These are phyloP conservation scores for Trichoderma sp. DNA, from an alignment of 2,329 filamentous ascomycete genomes.

Conservation along the genomic window DNA sequence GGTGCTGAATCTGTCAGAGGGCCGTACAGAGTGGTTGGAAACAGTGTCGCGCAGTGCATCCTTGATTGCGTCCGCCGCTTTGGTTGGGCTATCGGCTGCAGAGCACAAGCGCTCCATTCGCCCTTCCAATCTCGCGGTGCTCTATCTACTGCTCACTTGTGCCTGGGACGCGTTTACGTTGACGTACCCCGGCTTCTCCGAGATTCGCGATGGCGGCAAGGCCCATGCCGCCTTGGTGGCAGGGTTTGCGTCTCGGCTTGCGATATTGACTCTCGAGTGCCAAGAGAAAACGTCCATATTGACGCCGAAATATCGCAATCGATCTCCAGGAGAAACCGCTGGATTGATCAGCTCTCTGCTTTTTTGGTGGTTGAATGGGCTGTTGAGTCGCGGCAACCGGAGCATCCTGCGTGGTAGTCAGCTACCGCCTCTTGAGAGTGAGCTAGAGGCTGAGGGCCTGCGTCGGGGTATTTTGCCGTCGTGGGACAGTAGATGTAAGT, in stretches of 20 bases:
- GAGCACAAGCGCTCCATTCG: constrained; percentile 16
- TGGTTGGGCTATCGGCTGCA: background rate
- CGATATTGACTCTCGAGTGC: background rate
- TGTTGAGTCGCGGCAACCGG: constrained; percentile 7
- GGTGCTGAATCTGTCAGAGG: background rate
- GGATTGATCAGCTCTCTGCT: background rate
- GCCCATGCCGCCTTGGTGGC: background rate
- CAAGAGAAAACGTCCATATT: constrained; percentile 8
- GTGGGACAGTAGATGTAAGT: constrained; percentile 13
- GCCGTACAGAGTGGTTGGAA: background rate
- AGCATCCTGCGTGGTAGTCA: constrained; percentile 6
- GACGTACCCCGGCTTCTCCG: background rate
- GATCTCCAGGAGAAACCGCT: constrained; percentile 8
- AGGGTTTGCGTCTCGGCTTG: background rate
- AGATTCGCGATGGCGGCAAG: background rate
- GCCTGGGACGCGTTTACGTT: background rate
- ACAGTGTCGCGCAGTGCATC: background rate
- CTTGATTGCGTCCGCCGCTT: background rate
- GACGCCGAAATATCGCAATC: background rate
- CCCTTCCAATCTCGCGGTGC: background rate
- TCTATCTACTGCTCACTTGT: constrained; percentile 6
- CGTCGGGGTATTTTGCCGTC: background rate
- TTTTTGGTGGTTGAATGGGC: constrained; percentile 18
- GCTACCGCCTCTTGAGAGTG: background rate
- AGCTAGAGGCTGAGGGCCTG: background rate